Evolutionary conservation across 768 basidiomycete genomes (phyloP), one percentile per base, ranked within the genome.

Genomic region (Fomitopsis serialis): DNA sequence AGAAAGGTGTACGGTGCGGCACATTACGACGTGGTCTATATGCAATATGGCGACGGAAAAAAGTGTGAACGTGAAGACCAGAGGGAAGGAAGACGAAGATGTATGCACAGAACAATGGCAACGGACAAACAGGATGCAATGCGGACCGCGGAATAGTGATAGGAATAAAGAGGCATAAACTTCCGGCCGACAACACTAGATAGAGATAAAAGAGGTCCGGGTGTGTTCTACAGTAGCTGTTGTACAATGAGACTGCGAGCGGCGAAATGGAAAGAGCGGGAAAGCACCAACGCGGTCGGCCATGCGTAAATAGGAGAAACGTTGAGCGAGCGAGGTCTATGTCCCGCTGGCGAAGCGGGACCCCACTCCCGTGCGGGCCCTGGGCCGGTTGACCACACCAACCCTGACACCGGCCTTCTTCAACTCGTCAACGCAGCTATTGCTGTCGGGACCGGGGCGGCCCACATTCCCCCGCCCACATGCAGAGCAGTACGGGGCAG

Each of bases 361-460:
- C 37, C 79, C 71, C 13, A 78, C 78, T 17, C 85, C 85, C n/a
- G 84, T 87, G 47, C 81, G 81, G 42, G 78, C 80, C 59, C 86
- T 74, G 4, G 87, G 82, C 53, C 89, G 74, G 62, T 87, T 76
- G 34, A 88, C 72, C 15, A 86, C 71, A 43, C 63, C 61, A 22
- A 61, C 60, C 55, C 59, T 67, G 46, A 64, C 62, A 17, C 63
- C 66, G 6, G 60, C 63, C 51, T 59, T 64, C 58, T 51, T 50
- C 19, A 64, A 57, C 12, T 64, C 64, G 29, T 64, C 66, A 23
- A 56, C n/a, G 21, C 44, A 52, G 34, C 46, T 44, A 37, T 37
- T 48, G 21, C 45, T 40, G 17, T 54, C 55, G 2, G 32, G 23
- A 17, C 42, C 21, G 1, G 50, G 54, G 11, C 50, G 55, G 11